Evolutionary conservation across 1,284 basidiomycete genomes (phyloP), one percentile per base, ranked within the genome.

Genomic region (Chondrostereum purpureum): DNA sequence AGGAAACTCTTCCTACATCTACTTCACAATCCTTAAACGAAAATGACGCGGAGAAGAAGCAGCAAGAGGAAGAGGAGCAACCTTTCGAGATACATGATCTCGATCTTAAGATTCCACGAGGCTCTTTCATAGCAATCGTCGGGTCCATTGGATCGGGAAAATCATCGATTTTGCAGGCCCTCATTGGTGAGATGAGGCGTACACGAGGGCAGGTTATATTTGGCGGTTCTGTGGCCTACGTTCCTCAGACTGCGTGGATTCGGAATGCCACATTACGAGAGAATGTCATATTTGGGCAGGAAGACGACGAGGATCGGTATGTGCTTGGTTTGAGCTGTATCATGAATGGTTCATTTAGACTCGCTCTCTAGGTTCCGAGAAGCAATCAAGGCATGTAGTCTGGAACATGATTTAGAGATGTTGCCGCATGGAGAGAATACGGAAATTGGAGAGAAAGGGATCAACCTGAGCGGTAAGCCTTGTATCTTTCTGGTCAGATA

Each of bases 391-490:
- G 77, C 85, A 0, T 89, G 83, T 56, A 70, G 69, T 39, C 62
- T 88, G 34, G 72, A 77, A 49, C 78, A 76, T 41, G 86, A 89
- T 58, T 64, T 89, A 2, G 72, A 74, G 36, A 72, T 85, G 55
- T 64, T 89, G 13, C 77, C 81, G 1, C 61, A 83, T 43, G 79
- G 80, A 2, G 82, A 84, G 52, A 57, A 70, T 43, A 91, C 88
- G 0, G 86, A 92, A 61, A 88, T 94, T 21, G 91, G 91, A 19
- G 91, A 92, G 63, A 80, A 85, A 53, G 90, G 90, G 4, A 79
- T 87, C 44, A 88, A 78, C 56, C 60, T 83, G 43, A 80, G 75
- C 48, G 75, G 78, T 68, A 50, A 36, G 64, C 43, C n/a, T 11
- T 23, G 45, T 12, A n/a, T 45, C n/a, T 16, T n/a, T 45, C 41